Percentiles rank a stretch among this genome's conserved stretches.
Evolutionary conservation across 2,329 filamentous ascomycete genomes (phyloP).

Genomic region (Pseudonectria buxi): DNA sequence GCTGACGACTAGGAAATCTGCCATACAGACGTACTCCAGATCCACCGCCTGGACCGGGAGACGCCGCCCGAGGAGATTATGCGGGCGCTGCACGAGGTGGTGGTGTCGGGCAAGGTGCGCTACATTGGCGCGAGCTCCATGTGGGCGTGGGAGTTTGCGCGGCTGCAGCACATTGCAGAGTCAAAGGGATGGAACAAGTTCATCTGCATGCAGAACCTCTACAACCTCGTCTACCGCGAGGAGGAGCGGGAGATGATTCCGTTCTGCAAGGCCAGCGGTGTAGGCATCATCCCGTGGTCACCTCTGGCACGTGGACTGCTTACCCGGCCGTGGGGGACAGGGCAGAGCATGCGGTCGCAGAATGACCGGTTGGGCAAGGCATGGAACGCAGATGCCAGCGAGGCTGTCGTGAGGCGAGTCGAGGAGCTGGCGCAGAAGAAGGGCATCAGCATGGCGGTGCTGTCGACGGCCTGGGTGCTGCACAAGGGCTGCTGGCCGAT

Average conservation of each 20-base stretch:
- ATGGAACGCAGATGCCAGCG: conserved; percentile 22
- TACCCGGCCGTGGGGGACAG: conserved; percentile 16
- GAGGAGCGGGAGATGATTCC: conserved; percentile 43
- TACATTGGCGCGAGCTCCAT: conserved; percentile 47
- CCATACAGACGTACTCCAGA: conserved; percentile 47
- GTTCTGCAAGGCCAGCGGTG: conserved; percentile 37
- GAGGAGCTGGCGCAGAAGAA: conserved; percentile 53
- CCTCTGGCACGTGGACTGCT: conserved; percentile 27
- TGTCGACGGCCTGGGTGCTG: conserved; percentile 58
- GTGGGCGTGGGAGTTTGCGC: conserved; percentile 42
- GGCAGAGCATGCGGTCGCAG: conserved; percentile 11
- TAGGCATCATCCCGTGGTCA: conserved; percentile 33
- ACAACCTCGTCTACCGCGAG: conserved; percentile 50
- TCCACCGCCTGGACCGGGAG: conserved; percentile 51
- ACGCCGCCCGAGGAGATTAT: conserved; percentile 47
- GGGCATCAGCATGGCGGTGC: conserved; percentile 54
- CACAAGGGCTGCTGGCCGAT: conserved; percentile 51
- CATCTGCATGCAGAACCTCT: conserved; percentile 51
- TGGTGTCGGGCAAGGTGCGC: conserved; percentile 45
- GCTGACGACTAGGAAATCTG: too few relatives aligned
- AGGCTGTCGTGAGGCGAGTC: conserved; percentile 26
- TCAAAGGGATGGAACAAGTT: conserved; percentile 50
- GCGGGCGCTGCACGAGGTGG: conserved; percentile 52
- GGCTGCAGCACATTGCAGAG: conserved; percentile 44
- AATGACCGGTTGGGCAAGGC: conserved; percentile 14